Evolutionary conservation across 208 protist genomes (phyloP), one percentile per base, ranked within the genome.

Genomic region (Dictyostelium gargantuum): DNA sequence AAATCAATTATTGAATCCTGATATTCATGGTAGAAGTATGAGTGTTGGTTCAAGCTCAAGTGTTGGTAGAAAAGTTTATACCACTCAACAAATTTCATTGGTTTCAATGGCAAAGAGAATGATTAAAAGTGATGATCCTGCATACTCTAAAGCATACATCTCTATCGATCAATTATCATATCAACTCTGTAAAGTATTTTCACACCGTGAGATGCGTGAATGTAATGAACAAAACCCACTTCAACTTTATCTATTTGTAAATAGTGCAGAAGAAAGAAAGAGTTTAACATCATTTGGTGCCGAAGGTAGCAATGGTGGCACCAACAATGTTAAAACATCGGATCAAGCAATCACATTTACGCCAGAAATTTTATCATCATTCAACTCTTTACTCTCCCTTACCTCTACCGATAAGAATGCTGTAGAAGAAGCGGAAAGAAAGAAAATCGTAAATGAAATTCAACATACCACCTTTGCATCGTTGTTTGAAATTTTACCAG

Each of bases 211-310:
- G 35, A 77, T 92, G 86, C 40, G 77, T 40, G 86, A 92, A 29
- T 92, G 86, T 76, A 84, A 77, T 17, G 61, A 84, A 46, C 61
- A 84, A 35, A 92, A 84, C 29, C 86, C 86, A 75, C 26, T 92
- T 21, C 76, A 76, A 42, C 63, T 92, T 6, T 92, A n/a, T 10
- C 26, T 92, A 5, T 92, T 84, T 84, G 75, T 92, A 40, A 84
- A 80, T 44, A 40, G 35, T 29, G 44, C 32, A 23, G 72, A 75
- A 50, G 50, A 80, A 56, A 32, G 61, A 9, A 74, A 73, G 11
- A 29, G 19, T 5, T 40, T 61, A 13, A 52, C 73, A 3, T 42
- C 38, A 19, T 32, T 80, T 29, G 85, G 80, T 26, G 4, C 42
- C 6, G 19, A n/a, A n/a, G 48, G 32, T 17, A n/a, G 21, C n/a